Evolutionary conservation across 202 grass and related monocot genomes (phyloP).

Genomic region (Elaeis oleifera): DNA sequence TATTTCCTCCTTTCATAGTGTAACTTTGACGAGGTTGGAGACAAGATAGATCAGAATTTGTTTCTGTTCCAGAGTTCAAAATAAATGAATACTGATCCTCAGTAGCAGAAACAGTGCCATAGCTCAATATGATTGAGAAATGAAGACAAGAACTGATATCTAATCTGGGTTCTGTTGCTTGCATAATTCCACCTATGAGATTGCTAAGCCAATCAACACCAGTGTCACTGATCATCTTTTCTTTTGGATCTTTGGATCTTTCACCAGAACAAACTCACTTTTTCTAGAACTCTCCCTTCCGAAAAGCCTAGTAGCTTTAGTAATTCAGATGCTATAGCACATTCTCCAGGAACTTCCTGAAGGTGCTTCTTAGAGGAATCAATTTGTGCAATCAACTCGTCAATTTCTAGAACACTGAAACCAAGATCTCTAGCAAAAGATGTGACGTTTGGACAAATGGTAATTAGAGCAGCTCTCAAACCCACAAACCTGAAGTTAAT

Average conservation of each 20-base stretch:
- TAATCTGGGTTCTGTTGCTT: conserved; percentile 39
- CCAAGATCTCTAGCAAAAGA: conserved; percentile 44
- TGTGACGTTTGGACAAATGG: conserved; percentile 42
- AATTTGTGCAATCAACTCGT: conserved; percentile 25
- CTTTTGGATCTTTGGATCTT: conserved; percentile 38
- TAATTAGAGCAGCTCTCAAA: conserved; percentile 62
- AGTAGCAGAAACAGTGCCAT: conserved; percentile 46
- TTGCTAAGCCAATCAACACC: conserved; percentile 60
- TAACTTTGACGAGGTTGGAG: conserved; percentile 78
- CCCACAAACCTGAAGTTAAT: conserved; percentile 71
- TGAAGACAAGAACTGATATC: conserved; percentile 53
- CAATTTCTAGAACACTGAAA: conserved; percentile 43
- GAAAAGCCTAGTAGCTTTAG: conserved; percentile 55
- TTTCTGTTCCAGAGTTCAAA: conserved; percentile 21
- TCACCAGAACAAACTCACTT: conserved; percentile 69
- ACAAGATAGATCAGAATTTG: conserved; percentile 66
- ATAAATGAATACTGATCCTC: conserved; percentile 32
- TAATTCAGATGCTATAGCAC: conserved; percentile 25
- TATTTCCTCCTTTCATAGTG: conserved; percentile 68
- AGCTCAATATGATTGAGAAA: conserved; percentile 63
- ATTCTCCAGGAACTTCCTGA: conserved; percentile 9
- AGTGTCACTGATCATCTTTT: conserved; percentile 36
- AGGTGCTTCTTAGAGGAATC: not conserved
- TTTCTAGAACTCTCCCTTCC: conserved; percentile 44
- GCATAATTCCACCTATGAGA: conserved; percentile 48